phyloP scores from a whole-genome alignment of 306 rosid species.

The Macrotyloma uniflorum region DNA sequence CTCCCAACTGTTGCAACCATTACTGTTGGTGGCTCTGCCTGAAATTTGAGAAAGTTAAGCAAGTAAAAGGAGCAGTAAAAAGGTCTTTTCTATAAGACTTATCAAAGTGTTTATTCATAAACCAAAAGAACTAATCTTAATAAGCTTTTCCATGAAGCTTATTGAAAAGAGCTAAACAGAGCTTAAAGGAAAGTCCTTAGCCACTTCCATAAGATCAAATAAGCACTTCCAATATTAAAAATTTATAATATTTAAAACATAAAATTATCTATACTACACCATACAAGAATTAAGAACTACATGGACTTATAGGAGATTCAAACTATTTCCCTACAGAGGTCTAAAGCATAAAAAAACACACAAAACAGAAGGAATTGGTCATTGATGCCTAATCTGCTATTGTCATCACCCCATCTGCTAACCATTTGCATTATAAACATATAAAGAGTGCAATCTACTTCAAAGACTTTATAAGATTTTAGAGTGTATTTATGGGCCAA shows the following conservation, averaged over 20 bases:
- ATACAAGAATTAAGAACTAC: background rate
- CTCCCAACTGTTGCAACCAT: conserved; percentile 87
- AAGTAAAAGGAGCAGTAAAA: conserved; percentile 14
- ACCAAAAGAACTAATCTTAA: background rate
- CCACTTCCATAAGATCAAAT: background rate
- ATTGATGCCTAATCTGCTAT: background rate
- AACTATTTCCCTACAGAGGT: background rate
- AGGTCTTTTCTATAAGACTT: conserved; percentile 12
- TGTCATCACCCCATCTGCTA: background rate
- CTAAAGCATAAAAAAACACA: background rate
- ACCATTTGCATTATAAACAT: conserved; percentile 2
- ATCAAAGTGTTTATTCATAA: background rate
- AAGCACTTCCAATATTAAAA: background rate
- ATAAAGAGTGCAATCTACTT: background rate
- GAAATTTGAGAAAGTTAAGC: conserved; percentile 41
- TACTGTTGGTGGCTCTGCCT: conserved; percentile 93
- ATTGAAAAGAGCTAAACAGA: background rate
- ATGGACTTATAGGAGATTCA: conserved; percentile 1
- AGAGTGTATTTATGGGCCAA: background rate
- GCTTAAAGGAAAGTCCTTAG: background rate
- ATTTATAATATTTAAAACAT: conserved; percentile 14
- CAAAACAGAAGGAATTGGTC: background rate
- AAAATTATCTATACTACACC: background rate
- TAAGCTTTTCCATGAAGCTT: background rate
- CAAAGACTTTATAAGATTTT: background rate